These are phyloP conservation scores for Fomitopsis serialis DNA, from an alignment of 768 basidiomycete species.

Conservation along the genomic window DNA sequence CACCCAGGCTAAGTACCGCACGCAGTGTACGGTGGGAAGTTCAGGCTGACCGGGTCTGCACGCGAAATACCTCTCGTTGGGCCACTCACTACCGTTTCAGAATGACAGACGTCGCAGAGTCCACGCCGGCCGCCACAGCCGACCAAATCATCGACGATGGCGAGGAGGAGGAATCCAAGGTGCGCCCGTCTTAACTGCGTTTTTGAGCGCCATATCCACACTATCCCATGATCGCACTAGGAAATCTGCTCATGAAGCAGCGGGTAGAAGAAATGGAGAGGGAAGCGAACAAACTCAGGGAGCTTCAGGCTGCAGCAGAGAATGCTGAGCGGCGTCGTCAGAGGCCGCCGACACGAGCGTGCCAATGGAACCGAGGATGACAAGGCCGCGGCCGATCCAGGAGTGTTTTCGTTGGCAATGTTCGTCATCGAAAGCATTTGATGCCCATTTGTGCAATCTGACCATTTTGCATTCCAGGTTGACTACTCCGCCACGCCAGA, in stretches of 20 bases:
- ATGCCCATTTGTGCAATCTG: too few relatives aligned
- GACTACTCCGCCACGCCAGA: constrained; percentile 97
- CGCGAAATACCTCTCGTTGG: too few relatives aligned
- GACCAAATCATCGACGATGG: constrained; percentile 25
- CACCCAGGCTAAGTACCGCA: too few relatives aligned
- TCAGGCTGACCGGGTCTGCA: too few relatives aligned
- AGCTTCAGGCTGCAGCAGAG: constrained; percentile 78
- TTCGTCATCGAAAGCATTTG: too few relatives aligned
- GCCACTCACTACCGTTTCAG: neutral
- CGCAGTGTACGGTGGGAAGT: too few relatives aligned
- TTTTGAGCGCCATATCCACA: neutral
- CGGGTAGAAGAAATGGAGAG: constrained; percentile 91
- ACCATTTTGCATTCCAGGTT: constrained; percentile 52
- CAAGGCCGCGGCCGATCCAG: constrained; percentile 72
- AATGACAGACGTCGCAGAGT: constrained; percentile 26
- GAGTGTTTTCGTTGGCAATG: constrained; percentile 96
- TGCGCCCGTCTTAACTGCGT: constrained; percentile 10
- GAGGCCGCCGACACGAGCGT: constrained; percentile 40
- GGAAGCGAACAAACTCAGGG: constrained; percentile 82
- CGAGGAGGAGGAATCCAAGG: constrained; percentile 32
- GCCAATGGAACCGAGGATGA: constrained; percentile 84
- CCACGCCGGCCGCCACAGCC: constrained; percentile 15
- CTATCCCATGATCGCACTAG: constrained; percentile 27
- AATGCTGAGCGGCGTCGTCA: constrained; percentile 44
- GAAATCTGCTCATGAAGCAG: constrained; percentile 90